Evolutionary conservation across 441 rosid genomes (phyloP).

Genomic region (Pelargonium fulgidum): DNA sequence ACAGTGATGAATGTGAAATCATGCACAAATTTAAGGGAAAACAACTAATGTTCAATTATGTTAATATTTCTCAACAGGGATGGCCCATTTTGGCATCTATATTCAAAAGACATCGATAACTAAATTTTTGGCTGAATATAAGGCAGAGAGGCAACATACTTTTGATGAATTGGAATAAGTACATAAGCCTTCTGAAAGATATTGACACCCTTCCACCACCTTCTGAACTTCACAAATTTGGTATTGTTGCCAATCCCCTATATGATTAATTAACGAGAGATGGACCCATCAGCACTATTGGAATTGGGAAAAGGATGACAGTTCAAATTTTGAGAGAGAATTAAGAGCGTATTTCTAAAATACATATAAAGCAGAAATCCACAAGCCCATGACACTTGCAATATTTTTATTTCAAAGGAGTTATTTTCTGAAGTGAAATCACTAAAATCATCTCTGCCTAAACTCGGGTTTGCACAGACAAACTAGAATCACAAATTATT

Average conservation of each 20-base stretch:
- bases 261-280: not conserved
- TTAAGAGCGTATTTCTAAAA: not conserved
- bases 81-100: not conserved
- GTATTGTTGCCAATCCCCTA: constrained; percentile 52
- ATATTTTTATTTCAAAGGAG: not conserved
- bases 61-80: not conserved
- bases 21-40: not conserved
- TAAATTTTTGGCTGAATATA: not conserved
- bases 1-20: not conserved
- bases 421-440: not conserved
- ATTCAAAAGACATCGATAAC: not conserved
- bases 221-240: constrained; percentile 69
- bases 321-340: not conserved
- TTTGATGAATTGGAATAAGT: constrained; percentile 83
- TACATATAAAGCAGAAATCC: not conserved
- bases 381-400: not conserved
- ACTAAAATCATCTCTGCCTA: not conserved
- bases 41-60: not conserved
- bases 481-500: not conserved
- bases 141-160: constrained; percentile 40
- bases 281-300: constrained; percentile 1
- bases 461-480: not conserved
- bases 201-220: constrained; percentile 95
- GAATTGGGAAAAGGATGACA: not conserved
- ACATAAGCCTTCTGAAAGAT: constrained; percentile 82